Percentiles rank a stretch among this genome's conserved stretches.
phyloP scores from a whole-genome alignment of 164 flowering plant genomes.

The Litsea cubeba region DNA sequence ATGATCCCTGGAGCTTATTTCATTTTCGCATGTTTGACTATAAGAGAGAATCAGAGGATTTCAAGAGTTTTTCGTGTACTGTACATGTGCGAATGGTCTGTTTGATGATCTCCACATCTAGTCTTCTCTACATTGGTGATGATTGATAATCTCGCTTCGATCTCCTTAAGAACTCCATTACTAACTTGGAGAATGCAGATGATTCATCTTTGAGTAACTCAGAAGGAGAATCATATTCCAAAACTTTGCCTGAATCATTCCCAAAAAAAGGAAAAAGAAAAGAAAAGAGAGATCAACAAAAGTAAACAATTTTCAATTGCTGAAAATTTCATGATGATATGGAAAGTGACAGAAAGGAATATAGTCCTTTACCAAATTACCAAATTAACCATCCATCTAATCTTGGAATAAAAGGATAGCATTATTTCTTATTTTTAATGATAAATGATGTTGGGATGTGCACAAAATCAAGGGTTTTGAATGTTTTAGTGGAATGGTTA shows the following conservation, averaged over 20 bases:
- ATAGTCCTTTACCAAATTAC: neutral
- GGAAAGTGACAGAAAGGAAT: too few relatives aligned
- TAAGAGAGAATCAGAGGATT: too few relatives aligned
- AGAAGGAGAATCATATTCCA: slow-evolving; percentile 66
- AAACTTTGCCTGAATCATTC: slow-evolving; percentile 49
- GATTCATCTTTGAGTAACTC: slow-evolving; percentile 39
- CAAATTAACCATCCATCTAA: neutral
- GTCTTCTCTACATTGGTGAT: neutral
- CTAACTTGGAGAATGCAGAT: slow-evolving; percentile 69
- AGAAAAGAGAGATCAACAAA: neutral
- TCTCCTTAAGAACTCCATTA: slow-evolving; percentile 58
- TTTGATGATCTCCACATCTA: neutral
- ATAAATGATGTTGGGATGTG: too few relatives aligned
- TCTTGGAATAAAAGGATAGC: too few relatives aligned
- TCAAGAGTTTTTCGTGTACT: neutral
- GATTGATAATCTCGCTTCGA: slow-evolving; percentile 25
- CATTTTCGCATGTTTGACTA: neutral
- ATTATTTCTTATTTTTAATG: too few relatives aligned
- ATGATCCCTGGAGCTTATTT: neutral
- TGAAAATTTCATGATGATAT: too few relatives aligned
- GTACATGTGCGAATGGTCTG: neutral
- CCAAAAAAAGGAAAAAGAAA: slow-evolving; percentile 2
- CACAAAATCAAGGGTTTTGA: too few relatives aligned
- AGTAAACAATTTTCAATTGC: neutral
- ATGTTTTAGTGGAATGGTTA: too few relatives aligned